Base-by-base conservation (phyloP, 345 rosid genomes). In the Hirschfeldia incana region DNA sequence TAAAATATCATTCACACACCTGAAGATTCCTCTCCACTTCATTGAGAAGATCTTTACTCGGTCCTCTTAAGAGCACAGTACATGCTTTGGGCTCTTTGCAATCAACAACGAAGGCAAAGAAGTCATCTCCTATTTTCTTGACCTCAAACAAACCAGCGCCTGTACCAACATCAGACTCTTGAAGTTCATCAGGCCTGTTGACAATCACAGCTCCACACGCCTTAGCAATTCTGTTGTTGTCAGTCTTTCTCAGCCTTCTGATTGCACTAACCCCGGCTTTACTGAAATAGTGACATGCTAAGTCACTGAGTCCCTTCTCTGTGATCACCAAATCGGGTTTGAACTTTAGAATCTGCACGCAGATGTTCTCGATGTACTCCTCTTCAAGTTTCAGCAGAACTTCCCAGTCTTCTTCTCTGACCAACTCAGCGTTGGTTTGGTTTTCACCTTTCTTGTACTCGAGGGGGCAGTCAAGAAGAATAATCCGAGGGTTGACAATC, bases 381-480 rank as follows among this genome's bases (percentile, higher is more conserved):
- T 94, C 98, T 78, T 94, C 98, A 87, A 92, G 86, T 84, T 88
- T 92, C 83, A 94, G 72, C 69, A 94, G 83, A 36, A 90, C 85
- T 81, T 81, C 88, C 98, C 98, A 94, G 76, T 93, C 98, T 75
- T 93, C 99, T 86, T 95, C 98, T 79, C 80, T 89, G 39, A 91
- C 88, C 85, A 95, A 72, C 82, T 94, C 98, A 0, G 97, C 98
- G 80, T 92, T 94, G 70, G 98, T 94, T 82, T 94, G 98, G 86
- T 91, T 94, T 88, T 94, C 98, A 11, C 98, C 98, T 77, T 94
- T 94, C 85, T 94, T 94, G 88, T 94, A 92, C 87, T 94, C 98
- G 37, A 94, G 89, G n/a, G 98, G 97, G 57, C 88, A 89, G 71
- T 94, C 97, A 60, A 94, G 95, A 77, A 94, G 97, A 66, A 92